Evolutionary conservation across 73 alveolate genomes (phyloP), one percentile per base, ranked within the genome.

Genomic region (Paramecium primaurelia): DNA sequence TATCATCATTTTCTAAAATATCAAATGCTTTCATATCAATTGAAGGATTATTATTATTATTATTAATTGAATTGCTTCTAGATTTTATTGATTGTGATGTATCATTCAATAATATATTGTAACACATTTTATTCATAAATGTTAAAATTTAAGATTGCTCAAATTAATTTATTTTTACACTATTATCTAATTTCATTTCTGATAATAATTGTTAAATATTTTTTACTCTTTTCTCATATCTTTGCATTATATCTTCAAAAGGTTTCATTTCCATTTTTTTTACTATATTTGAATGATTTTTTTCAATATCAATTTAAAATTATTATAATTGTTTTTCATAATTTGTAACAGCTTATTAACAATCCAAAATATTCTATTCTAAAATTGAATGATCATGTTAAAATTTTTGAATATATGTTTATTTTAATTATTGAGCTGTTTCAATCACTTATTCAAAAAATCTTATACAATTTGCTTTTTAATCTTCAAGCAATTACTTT

Each of bases 201-300:
- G 16, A 30, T 42, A 75, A 36, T 38, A 38, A 36, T 75, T 36
- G 47, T 38, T 80, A 38, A 8, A 47, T 80, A 32, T 45, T 44
- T 26, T 26, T 18, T 32, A 47, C 91, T 80, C 58, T 80, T 49
- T 36, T 80, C 16, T 80, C 91, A 47, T 80, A 80, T 80, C 75
- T 80, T 12, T n/a, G 1, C 91, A 80, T 80, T 26, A 80, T 80
- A n/a, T 80, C 91, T 12, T 80, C 91, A 25, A 80, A 80, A 8
- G 91, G 91, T 80, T 80, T 80, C 91, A 80, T 80, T 1, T 80
- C 91, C 91, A 80, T 80, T 26, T 44, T 80, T 64, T 49, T 80
- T 4, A 80, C 91, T 26, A 80, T 80, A 44, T 80, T 80, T 5
- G 11, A 30, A 47, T 80, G 91, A 47, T 80, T 80, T 49, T 47